Evolutionary conservation across 2,329 filamentous ascomycete genomes (phyloP), one percentile per base, ranked within the genome.

Genomic region (Neofusicoccum cordaticola): DNA sequence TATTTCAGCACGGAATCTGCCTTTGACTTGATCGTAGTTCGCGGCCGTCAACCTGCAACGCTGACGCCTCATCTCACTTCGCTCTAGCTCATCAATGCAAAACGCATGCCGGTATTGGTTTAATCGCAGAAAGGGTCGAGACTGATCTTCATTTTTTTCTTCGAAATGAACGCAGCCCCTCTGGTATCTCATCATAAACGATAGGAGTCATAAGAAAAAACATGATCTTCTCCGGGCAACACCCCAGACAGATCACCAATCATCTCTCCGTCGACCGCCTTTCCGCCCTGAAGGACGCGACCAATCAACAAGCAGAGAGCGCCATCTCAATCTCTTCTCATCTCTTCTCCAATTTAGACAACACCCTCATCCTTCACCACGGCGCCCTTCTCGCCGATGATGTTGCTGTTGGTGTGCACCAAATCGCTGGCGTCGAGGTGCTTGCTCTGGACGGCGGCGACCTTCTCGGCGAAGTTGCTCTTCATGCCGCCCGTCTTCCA

Each of bases 401-500:
- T 27, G 15, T 39, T 12, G 45, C 35, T 45, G 15, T 51, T 27
- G 3, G 44, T 22, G 11, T 39, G 42, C 13, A 62, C 58, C 19
- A 50, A 17, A 34, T 64, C 62, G 7, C 35, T 19, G 1, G 50
- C 48, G 5, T 63, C 62, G n/a, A 50, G 34, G 31, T 39, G 9
- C 45, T 64, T 64, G 39, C 48, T 58, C 63, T 64, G 42, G 1
- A 64, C 63, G 4, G 63, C 63, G 2, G 63, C 63, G 3, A 64
- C 63, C 52, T 51, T 64, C 22, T 64, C 63, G 3, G 44, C 45
- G 19, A 64, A 64, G 27, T 41, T 39, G 1, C 52, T 60, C 52
- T 60, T 58, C 6, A 64, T 60, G 44, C 27, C n/a, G 12, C 44
- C 35, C 2, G 52, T 60, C 68, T 73, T 74, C 77, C 76, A 78